A percentile compares a stretch with the other conserved stretches of the same genome.
Conservation (phyloP, 2,329 filamentous ascomycete genomes). For the Colletotrichum higginsianum region DNA sequence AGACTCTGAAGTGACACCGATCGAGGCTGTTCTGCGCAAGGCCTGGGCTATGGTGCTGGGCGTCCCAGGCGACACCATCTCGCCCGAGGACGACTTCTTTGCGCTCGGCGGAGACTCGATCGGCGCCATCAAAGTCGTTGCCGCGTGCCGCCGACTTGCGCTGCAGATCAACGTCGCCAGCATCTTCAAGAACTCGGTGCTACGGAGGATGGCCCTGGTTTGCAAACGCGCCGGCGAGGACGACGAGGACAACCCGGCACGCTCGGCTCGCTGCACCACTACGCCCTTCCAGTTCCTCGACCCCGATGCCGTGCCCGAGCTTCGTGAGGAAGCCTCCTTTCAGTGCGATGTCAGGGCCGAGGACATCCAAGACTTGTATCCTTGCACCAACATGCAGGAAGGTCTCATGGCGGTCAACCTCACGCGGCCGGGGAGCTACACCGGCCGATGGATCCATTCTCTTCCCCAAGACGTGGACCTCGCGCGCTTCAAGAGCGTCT, state of each 20-base stretch:
- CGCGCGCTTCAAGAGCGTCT: constrained; percentile 40
- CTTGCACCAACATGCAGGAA: constrained; percentile 45
- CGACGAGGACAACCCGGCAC: fast-evolving
- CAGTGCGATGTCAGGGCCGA: constrained; percentile 23
- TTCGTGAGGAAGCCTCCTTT: constrained; percentile 13
- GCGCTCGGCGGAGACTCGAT: constrained; percentile 47
- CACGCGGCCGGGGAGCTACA: constrained; percentile 45
- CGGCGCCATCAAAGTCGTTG: constrained; percentile 47
- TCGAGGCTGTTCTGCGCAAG: neutral
- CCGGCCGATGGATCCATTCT: constrained; percentile 38
- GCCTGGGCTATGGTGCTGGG: constrained; percentile 42
- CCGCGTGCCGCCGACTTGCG: constrained; percentile 13
- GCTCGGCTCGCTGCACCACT: neutral
- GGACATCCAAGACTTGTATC: constrained; percentile 43
- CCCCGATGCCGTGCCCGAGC: neutral
- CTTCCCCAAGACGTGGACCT: constrained; percentile 36
- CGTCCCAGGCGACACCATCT: constrained; percentile 45
- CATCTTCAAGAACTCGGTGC: constrained; percentile 32
- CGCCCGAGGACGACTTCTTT: constrained; percentile 49
- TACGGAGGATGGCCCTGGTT: constrained; percentile 25
- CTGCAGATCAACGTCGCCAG: constrained; percentile 30
- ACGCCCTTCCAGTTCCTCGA: constrained; percentile 10
- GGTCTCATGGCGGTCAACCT: constrained; percentile 46
- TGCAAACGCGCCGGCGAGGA: neutral
- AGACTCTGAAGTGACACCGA: neutral